These are phyloP conservation scores for Hippophae tibetana DNA, from an alignment of 306 rosid genomes.

Conservation along the genomic window DNA sequence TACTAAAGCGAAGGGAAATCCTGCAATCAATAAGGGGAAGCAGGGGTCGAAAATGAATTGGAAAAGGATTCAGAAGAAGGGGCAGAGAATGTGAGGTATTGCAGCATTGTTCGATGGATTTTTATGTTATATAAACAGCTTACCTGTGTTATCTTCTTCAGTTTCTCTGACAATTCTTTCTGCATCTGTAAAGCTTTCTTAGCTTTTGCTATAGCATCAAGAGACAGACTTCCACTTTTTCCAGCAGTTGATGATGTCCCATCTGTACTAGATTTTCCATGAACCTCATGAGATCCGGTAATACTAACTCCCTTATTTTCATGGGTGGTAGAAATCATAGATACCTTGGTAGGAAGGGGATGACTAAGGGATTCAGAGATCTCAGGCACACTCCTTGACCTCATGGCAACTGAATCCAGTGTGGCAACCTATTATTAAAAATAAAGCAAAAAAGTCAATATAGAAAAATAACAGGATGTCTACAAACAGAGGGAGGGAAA, in stretches of 20 bases:
- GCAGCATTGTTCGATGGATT: neutral
- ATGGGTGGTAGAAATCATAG: slow-evolving; percentile 92
- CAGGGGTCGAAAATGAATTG: neutral
- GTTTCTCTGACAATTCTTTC: slow-evolving; percentile 64
- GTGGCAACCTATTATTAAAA: slow-evolving; percentile 42
- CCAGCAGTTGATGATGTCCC: slow-evolving; percentile 96
- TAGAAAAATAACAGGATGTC: slow-evolving; percentile 7
- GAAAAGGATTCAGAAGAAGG: neutral
- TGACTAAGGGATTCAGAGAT: slow-evolving; percentile 44
- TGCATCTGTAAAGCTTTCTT: slow-evolving; percentile 78
- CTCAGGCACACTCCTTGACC: slow-evolving; percentile 50
- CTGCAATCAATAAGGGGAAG: neutral
- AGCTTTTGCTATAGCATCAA: slow-evolving; percentile 78
- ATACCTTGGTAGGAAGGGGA: slow-evolving; percentile 81
- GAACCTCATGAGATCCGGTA: slow-evolving; percentile 99
- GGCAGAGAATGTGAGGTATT: neutral
- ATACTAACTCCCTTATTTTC: slow-evolving; percentile 99
- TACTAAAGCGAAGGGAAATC: slow-evolving; percentile 7
- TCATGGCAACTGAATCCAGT: slow-evolving; percentile 42
- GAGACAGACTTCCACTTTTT: slow-evolving; percentile 66
- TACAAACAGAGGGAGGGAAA: neutral
- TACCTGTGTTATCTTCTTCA: slow-evolving; percentile 72
- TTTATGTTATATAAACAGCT: slow-evolving; percentile 4
- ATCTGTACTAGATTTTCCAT: slow-evolving; percentile 99
- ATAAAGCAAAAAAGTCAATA: slow-evolving; percentile 20